A percentile compares a stretch with the other conserved stretches of the same genome.
These are phyloP conservation scores for Rhodocollybia butyracea DNA, from an alignment of 768 basidiomycete species.

Conservation along the genomic window DNA sequence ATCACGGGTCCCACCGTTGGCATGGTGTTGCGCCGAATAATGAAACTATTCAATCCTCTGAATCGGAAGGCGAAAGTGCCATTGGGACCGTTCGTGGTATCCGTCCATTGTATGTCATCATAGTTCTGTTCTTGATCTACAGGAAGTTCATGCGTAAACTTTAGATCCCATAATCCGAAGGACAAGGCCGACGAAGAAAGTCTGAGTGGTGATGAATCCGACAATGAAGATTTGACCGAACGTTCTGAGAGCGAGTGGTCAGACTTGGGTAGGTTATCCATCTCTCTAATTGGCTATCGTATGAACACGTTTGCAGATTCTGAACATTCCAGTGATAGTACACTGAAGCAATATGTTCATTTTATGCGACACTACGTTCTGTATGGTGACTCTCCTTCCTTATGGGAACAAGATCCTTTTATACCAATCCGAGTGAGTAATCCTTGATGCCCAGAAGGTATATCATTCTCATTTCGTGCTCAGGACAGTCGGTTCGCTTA, in stretches of 20 bases:
- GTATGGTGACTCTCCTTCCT: conserved; percentile 29
- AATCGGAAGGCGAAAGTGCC: conserved; percentile 61
- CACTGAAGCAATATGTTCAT: conserved; percentile 45
- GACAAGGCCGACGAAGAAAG: conserved; percentile 40
- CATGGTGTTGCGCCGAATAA: conserved; percentile 9
- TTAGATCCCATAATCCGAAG: conserved; percentile 13
- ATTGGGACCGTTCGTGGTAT: conserved; percentile 60
- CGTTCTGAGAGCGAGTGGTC: conserved; percentile 47
- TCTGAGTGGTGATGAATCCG: conserved; percentile 75
- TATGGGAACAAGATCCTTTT: conserved; percentile 50
- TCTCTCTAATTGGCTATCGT: not conserved
- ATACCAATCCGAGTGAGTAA: conserved; percentile 35
- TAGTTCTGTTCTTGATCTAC: not conserved
- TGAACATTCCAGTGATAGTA: conserved; percentile 12
- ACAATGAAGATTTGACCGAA: conserved; percentile 68
- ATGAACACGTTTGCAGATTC: conserved; percentile 15
- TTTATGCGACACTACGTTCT: conserved; percentile 47
- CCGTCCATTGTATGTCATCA: conserved; percentile 52
- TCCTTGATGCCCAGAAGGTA: not conserved
- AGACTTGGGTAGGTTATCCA: conserved; percentile 37
- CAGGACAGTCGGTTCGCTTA: not conserved
- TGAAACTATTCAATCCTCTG: conserved; percentile 37
- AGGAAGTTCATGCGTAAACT: not conserved
- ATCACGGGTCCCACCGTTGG: conserved; percentile 5
- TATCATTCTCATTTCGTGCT: not conserved